Evolutionary conservation across 2,329 filamentous ascomycete species (phyloP), one percentile per base, ranked within the genome.

Genomic region (Phialocephala sp.): DNA sequence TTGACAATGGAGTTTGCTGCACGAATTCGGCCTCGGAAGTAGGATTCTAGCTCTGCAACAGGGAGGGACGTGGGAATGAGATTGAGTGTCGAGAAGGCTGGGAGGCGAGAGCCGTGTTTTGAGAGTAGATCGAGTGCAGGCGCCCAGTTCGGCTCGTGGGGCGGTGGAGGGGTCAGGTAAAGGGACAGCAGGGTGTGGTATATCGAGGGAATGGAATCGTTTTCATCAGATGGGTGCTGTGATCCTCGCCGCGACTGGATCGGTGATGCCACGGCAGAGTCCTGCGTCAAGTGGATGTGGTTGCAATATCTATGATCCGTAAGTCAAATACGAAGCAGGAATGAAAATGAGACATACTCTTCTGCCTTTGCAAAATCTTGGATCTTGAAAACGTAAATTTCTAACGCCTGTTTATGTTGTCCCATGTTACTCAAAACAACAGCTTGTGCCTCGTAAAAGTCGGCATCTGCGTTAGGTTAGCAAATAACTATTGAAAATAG

Each of bases 301-400:
- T 97, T 97, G 81, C 95, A 98, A 80, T 99, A 92, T 71, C 90
- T 92, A n/a, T 12, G 27, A 22, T 35, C 8, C 8, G 24, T 54
- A 18, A 54, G 50, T 35, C 24, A 6, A 22, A 54, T n/a, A 12
- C 14, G 14, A 52, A 5, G 3, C 8, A 12, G 14, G 14, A 27
- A 15, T 35, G 50, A 54, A 59, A 22, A 60, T 14, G 32, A 41
- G 24, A 83, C 88, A 68, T 81, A 97, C 90, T 97, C 93, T 85
- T 99, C 95, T 37, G 95, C 95, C 79, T 97, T 98, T 14, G 81
- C 82, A 68, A 92, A 94, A 77, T 97, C 90, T 71, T 91, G 82
- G 77, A 99, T 87, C 77, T 94, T 95, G 80, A 97, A 99, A 35
- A 98, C 94, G 76, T 97, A 99, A 60, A 99, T 97, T 76, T 95